phyloP scores from a whole-genome alignment of 2,329 filamentous ascomycete species.

The Aureobasidium sp. region DNA sequence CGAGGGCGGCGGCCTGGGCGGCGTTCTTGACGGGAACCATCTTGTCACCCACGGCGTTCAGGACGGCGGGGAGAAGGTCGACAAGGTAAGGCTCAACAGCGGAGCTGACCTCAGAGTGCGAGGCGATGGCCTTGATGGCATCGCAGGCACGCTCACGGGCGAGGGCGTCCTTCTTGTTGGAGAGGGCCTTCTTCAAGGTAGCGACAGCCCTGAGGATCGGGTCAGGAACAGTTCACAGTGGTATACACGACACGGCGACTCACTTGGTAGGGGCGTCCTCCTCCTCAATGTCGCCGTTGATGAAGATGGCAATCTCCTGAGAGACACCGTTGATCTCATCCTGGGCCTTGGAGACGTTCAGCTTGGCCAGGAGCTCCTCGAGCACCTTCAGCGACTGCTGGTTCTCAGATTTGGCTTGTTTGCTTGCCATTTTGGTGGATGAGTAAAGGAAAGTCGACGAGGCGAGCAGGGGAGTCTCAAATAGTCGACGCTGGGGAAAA shows the following conservation, averaged over 20 bases:
- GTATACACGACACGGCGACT: slow-evolving; percentile 33
- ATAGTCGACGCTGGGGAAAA: background rate
- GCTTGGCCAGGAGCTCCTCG: slow-evolving; percentile 87
- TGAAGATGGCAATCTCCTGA: slow-evolving; percentile 83
- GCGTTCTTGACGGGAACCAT: slow-evolving; percentile 89
- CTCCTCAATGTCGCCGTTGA: slow-evolving; percentile 95
- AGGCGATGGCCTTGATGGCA: slow-evolving; percentile 77
- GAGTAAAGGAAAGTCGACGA: background rate
- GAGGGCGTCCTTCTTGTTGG: slow-evolving; percentile 88
- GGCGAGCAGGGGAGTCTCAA: background rate
- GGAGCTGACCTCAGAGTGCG: slow-evolving; percentile 74
- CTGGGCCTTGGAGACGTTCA: slow-evolving; percentile 77
- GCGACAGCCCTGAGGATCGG: slow-evolving; percentile 62
- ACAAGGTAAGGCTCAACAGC: slow-evolving; percentile 92
- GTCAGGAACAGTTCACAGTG: slow-evolving; percentile 2
- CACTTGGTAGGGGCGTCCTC: slow-evolving; percentile 81
- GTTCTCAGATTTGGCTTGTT: slow-evolving; percentile 43
- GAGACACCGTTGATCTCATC: slow-evolving; percentile 70
- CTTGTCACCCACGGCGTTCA: slow-evolving; percentile 91
- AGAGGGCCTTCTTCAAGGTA: slow-evolving; percentile 75
- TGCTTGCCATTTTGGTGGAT: slow-evolving; percentile 9
- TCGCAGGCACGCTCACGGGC: slow-evolving; percentile 75
- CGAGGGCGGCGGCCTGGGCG: slow-evolving; percentile 68
- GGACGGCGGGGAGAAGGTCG: slow-evolving; percentile 66
- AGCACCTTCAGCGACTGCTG: slow-evolving; percentile 64